A percentile compares a stretch with the other conserved stretches of the same genome.
phyloP scores from a whole-genome alignment of 2,329 filamentous ascomycete species.

The Elsinoe fawcettii region DNA sequence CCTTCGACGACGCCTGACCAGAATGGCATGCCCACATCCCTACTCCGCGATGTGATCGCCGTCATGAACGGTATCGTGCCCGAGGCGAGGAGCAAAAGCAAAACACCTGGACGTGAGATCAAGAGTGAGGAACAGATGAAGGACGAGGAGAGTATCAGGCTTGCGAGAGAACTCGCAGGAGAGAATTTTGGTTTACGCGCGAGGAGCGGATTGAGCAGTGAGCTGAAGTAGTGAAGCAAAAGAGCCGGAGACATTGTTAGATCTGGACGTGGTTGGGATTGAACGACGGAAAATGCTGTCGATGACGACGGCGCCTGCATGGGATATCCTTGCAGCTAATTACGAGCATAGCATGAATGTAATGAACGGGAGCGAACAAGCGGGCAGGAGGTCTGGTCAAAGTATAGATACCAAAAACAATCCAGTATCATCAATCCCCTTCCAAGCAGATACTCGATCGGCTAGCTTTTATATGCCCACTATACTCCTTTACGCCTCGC shows the following conservation, averaged over 20 bases:
- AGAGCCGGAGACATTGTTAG: not conserved
- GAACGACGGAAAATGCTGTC: not conserved
- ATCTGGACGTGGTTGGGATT: not conserved
- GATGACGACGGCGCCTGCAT: not conserved
- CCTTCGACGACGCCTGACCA: constrained; percentile 17
- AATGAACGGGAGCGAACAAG: not conserved
- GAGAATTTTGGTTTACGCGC: constrained; percentile 28
- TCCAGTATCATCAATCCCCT: not conserved
- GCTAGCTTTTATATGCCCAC: not conserved
- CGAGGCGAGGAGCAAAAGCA: constrained; percentile 22
- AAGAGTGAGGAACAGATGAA: constrained; percentile 20
- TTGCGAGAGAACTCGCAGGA: constrained; percentile 28
- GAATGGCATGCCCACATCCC: not conserved
- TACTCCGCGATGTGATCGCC: not conserved
- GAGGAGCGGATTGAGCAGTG: constrained; percentile 1
- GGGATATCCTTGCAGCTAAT: constrained; percentile 6
- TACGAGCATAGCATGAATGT: constrained; percentile 11
- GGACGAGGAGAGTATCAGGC: constrained; percentile 24
- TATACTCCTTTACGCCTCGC: not conserved
- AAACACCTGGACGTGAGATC: constrained; percentile 23
- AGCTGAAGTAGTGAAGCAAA: not conserved
- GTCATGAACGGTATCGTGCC: not conserved
- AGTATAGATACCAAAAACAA: constrained; percentile 4
- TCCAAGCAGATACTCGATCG: not conserved
- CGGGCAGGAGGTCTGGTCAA: not conserved